Percentiles rank a stretch among this genome's conserved stretches.
These are phyloP conservation scores for Cyanophora paradoxa DNA, from an alignment of 78 protist species.

Conservation along the genomic window DNA sequence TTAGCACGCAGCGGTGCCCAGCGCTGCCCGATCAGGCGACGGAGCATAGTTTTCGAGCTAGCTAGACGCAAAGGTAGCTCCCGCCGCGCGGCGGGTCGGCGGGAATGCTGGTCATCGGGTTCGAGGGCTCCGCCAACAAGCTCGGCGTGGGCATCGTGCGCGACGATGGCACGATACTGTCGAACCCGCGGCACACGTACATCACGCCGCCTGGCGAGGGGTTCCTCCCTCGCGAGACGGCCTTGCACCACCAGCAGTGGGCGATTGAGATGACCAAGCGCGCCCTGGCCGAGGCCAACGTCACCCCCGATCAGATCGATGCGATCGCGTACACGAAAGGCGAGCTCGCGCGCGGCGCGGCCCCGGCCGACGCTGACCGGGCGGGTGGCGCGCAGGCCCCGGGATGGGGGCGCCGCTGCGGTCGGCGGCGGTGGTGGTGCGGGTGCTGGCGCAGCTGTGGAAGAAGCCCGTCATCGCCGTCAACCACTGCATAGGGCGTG, in stretches of 20 bases:
- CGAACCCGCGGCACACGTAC: constrained; percentile 90
- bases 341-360: not conserved
- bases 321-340: constrained; percentile 81
- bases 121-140: constrained; percentile 98
- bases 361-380: too few species aligned
- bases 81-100: too few species aligned
- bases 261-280: not conserved
- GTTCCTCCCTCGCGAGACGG: constrained; percentile 92
- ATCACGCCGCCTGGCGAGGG: constrained; percentile 96
- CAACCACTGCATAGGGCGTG: constrained; percentile 61
- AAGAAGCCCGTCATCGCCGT: constrained; percentile 87
- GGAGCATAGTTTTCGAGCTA: too few species aligned
- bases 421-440: constrained; percentile 81
- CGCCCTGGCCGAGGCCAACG: constrained; percentile 48
- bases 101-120: constrained; percentile 73
- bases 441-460: constrained; percentile 92
- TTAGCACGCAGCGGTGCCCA: too few species aligned
- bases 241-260: constrained; percentile 40
- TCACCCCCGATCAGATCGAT: constrained; percentile 56
- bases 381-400: too few species aligned
- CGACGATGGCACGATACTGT: constrained; percentile 83
- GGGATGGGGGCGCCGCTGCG: constrained; percentile 95
- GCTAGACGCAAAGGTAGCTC: too few species aligned
- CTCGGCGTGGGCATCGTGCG: constrained; percentile 93
- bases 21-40: too few species aligned